Evolutionary conservation across 2,329 filamentous ascomycete genomes (phyloP).

Genomic region (Dichotomopilus funicola): DNA sequence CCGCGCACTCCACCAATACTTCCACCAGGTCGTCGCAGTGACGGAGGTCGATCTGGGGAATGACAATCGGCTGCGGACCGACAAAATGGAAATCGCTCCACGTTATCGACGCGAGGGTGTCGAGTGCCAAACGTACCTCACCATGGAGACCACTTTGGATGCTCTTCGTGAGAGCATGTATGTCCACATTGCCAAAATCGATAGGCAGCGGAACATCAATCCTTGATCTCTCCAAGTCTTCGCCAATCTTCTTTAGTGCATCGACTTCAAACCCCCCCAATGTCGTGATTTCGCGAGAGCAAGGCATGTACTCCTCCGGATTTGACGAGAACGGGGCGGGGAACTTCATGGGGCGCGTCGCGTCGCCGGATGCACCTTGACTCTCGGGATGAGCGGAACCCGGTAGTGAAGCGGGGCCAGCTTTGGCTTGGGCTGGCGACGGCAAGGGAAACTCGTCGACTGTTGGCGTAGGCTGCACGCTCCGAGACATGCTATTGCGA

Average conservation of each 20-base stretch:
- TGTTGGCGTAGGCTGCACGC: conserved; percentile 39
- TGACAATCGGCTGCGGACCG: conserved; percentile 49
- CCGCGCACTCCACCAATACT: conserved; percentile 80
- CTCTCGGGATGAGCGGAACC: conserved; percentile 30
- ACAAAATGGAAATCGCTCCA: conserved; percentile 50
- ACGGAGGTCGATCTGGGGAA: conserved; percentile 60
- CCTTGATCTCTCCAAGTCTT: conserved; percentile 60
- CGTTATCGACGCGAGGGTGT: conserved; percentile 57
- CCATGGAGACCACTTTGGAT: conserved; percentile 83
- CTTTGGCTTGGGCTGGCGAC: conserved; percentile 40
- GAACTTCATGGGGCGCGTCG: conserved; percentile 25
- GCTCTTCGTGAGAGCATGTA: conserved; percentile 82
- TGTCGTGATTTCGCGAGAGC: conserved; percentile 47
- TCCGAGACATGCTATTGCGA: conserved; percentile 47
- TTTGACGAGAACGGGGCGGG: conserved; percentile 36
- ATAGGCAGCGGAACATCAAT: conserved; percentile 67
- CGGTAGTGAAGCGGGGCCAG: conserved; percentile 37
- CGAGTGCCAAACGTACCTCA: conserved; percentile 84
- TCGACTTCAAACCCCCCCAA: conserved; percentile 69
- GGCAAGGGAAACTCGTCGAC: conserved; percentile 37
- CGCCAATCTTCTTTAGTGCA: conserved; percentile 56
- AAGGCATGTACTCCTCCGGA: conserved; percentile 50
- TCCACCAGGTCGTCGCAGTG: conserved; percentile 86
- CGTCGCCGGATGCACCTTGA: conserved; percentile 23
- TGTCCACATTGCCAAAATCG: conserved; percentile 83